phyloP scores from a whole-genome alignment of 106 monocot genomes.

The Platanthera guangdongensis region DNA sequence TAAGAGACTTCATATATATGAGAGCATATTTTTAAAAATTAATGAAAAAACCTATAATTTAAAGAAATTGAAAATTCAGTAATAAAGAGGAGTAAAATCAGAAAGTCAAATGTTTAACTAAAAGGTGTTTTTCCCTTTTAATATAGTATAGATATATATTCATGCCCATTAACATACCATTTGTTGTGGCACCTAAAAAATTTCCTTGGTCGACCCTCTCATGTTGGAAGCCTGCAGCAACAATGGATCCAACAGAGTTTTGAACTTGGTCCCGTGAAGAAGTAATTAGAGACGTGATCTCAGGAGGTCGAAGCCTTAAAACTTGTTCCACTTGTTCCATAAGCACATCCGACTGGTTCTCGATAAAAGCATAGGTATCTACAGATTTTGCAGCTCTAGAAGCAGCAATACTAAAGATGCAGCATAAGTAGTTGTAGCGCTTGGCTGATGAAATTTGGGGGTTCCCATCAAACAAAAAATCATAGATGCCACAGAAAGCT shows the following conservation, averaged over 20 bases:
- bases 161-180: conserved; percentile 22
- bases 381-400: conserved; percentile 40
- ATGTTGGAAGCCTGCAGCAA: conserved; percentile 20
- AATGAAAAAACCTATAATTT: too few relatives aligned
- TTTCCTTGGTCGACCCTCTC: conserved; percentile 32
- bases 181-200: conserved; percentile 22
- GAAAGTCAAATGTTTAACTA: too few relatives aligned
- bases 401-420: conserved; percentile 42
- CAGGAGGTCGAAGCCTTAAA: conserved; percentile 28
- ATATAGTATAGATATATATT: too few relatives aligned
- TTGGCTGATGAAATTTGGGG: conserved; percentile 26
- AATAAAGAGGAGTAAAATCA: too few relatives aligned
- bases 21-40: too few relatives aligned
- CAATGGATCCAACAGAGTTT: conserved; percentile 29
- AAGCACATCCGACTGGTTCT: conserved; percentile 37
- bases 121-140: too few relatives aligned
- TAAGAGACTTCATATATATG: too few relatives aligned
- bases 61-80: too few relatives aligned
- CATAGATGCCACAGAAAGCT: conserved; percentile 18
- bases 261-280: conserved; percentile 21
- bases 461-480: conserved; percentile 20
- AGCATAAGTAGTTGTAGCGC: conserved; percentile 44
- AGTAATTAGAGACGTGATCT: conserved; percentile 23
- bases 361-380: conserved; percentile 41
- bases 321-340: conserved; percentile 49